Evolutionary conservation across 2,329 filamentous ascomycete genomes (phyloP).

Genomic region (Nigrograna mackinnonii): DNA sequence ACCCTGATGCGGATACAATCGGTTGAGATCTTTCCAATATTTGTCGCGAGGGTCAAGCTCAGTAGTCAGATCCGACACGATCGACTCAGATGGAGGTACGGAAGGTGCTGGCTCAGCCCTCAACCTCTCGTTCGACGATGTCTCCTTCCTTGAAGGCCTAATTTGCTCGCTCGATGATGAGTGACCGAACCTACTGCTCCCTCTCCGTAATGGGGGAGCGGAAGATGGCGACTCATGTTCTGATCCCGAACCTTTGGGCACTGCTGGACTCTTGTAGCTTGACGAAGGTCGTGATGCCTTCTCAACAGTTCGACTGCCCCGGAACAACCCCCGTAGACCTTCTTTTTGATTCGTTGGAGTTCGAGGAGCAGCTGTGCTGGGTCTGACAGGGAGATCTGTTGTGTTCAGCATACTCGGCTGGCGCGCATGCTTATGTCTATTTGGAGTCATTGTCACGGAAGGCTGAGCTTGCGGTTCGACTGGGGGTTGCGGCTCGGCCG

Average conservation of each 20-base stretch:
- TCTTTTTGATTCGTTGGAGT: slow-evolving; percentile 18
- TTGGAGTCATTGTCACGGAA: too few species aligned
- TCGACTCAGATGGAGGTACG: too few species aligned
- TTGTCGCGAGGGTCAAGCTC: slow-evolving; percentile 20
- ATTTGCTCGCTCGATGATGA: slow-evolving; percentile 15
- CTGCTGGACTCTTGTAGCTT: slow-evolving; percentile 15
- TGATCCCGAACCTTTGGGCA: neutral
- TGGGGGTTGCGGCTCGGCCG: neutral
- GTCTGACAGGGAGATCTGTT: neutral
- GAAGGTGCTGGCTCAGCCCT: neutral
- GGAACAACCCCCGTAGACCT: slow-evolving; percentile 24
- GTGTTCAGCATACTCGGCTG: too few species aligned
- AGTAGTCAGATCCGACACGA: slow-evolving; percentile 17
- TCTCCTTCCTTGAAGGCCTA: too few species aligned
- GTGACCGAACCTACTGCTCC: slow-evolving; percentile 12
- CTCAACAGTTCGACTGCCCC: slow-evolving; percentile 6
- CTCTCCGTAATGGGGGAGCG: slow-evolving; percentile 5
- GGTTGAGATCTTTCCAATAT: slow-evolving; percentile 26
- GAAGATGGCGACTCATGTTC: neutral
- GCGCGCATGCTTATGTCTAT: too few species aligned
- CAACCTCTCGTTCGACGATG: neutral
- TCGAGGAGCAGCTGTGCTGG: slow-evolving; percentile 10
- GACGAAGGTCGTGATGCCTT: slow-evolving; percentile 16
- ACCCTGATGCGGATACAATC: neutral
- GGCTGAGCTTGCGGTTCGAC: too few species aligned